Base-by-base conservation (phyloP, 108 stramenopile genomes). In the Conticribra weissflogii region DNA sequence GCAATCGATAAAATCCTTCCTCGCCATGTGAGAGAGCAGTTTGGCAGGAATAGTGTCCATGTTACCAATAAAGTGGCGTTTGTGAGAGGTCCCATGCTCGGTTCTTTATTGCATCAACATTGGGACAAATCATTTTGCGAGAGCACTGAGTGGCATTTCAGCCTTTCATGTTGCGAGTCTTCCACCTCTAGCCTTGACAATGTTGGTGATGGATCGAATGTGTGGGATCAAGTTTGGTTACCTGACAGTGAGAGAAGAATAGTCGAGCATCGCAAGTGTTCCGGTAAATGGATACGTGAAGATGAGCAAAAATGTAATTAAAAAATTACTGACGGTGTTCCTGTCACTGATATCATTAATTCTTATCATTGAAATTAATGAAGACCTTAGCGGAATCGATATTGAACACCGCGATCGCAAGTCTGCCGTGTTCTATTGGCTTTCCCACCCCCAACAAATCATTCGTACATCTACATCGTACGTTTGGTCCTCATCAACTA, bases 1-100 rank as follows among this genome's bases (percentile, higher is more conserved):
- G 88, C 91, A 3, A 86, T 92, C 25, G 94, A 96, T 73, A 92
- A 92, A 57, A 79, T 93, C 2, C 24, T 96, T n/a, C 94, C 94
- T 4, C 81, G 91, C 30, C 72, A 72, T 58, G 64, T 87, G 16
- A 54, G 68, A 25, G 57, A 71, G 8, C 12, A 24, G 12, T 85
- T 61, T 62, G 90, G 88, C 19, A 46, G 69, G 5, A 52, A 63
- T 28, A 33, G 54, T 28, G 83, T 95, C 24, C 89, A 86, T 68
- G 47, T 91, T 17, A 41, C 86, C 4, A 76, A 82, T 0, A 74
- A 85, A 51, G 90, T 92, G 2, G 84, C 88, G 17, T 90, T 93
- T 62, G 92, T 93, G 45, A 72, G 94, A 46, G 87, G 89, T 36
- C 94, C 94, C 54, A 96, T 96, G 94, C 75, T 96, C 48, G 87